Evolutionary conservation across 495 filamentous ascomycete species (phyloP), one percentile per base, ranked within the genome.

Genomic region (Aspergillus affinis): DNA sequence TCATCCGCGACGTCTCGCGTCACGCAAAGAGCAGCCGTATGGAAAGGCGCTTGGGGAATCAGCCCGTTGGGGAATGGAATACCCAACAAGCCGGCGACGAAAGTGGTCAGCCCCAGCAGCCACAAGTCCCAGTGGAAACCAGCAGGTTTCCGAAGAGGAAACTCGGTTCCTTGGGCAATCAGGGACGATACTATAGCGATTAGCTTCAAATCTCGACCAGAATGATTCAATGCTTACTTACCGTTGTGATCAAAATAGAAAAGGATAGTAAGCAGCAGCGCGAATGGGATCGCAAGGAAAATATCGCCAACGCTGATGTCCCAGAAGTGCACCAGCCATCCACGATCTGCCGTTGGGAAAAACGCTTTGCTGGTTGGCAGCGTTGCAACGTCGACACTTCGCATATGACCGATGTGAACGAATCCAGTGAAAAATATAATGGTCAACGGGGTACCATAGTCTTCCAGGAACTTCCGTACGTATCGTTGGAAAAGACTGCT

Each of bases 41-140:
- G 93, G 77, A 97, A 95, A 4, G 93, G 93, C 0, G 92, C 93
- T 74, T 98, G 93, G 0, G 90, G 90, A 65, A 94, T 91, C 23
- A 98, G 86, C 6, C 93, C 93, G 68, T 97, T 97, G 27, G 93
- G 93, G 62, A 93, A 89, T 17, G 93, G 93, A 29, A 98, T 82
- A 4, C 93, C 93, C 20, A 97, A 78, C 9, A 98, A 75, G 7
- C 93, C 93, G 17, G 88, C 88, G 18, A 97, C 73, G 55, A 88
- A 89, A 0, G 93, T 96, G 4, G 93, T 97, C 13, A 92, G 76
- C 15, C 93, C 93, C 2, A 97, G 86, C 27, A 97, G 85, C 81
- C 94, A 97, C 52, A 97, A 69, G 65, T 97, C 93, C 92, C 92
- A 97, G 78, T 97, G 93, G 71, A 97, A 97, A 10, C 93, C 93